Evolutionary conservation across 345 rosid genomes (phyloP), one percentile per base, ranked within the genome.

Genomic region (Moricandia arvensis): DNA sequence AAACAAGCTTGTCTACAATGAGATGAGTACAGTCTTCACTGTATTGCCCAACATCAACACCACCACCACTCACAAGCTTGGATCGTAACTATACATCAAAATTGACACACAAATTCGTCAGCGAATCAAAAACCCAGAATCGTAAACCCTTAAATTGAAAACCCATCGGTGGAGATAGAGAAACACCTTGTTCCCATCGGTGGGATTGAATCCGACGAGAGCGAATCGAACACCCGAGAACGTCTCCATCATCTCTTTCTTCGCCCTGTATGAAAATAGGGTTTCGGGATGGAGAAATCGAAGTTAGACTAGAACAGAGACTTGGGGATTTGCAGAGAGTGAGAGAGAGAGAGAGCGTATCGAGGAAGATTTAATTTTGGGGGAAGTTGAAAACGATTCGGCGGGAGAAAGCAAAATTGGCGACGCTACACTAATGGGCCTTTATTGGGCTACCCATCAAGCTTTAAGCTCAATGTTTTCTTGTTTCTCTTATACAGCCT

Each of bases 1-100:
- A 82, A 75, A 82, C 87, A 75, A 87, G 77, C 49, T 81, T 86
- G 73, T 91, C 89, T 17, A 95, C 98, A 11, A 95, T 82, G 38
- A 92, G 82, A 34, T 90, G 98, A 65, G 93, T 88, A 79, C 84
- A 88, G 45, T 26, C 78, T 66, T 81, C 85, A 58, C 59, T 73
- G 68, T 78, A 69, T 47, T 69, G 87, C 18, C 81, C 87, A 43
- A 75, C 84, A 26, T 89, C 99, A 34, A 87, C 85, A 64, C 89
- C 98, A 30, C 94, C 97, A 53, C 93, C 88, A 9, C 75, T 76
- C 45, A 84, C 8, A 54, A 90, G 93, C 98, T 89, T 95, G 1
- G 87, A 81, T 31, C 88, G 86, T 66, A 89, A 83, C 97, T 89
- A 60, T 10, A 11, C 34, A 34, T 7, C 12, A 63, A 37, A 10